Evolutionary conservation across 2,329 filamentous ascomycete species (phyloP), one percentile per base, ranked within the genome.

Genomic region (Ceratocystis diversiconidia): DNA sequence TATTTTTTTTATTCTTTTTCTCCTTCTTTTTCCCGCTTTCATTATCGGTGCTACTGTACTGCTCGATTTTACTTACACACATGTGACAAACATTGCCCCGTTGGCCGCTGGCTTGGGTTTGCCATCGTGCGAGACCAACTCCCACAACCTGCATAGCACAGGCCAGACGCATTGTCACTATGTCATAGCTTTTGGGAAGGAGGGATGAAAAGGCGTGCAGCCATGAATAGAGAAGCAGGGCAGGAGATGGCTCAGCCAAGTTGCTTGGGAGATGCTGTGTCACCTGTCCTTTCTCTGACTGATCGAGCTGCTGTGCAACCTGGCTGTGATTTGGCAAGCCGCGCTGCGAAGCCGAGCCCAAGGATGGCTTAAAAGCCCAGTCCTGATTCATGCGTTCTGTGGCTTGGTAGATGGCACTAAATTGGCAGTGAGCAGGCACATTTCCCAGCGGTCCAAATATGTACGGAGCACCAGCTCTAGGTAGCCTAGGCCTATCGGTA

Each of bases 401-500:
- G 25, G 25, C 48, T 52, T 52, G 48, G 19, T 15, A 52, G 19
- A 36, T 52, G 48, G 19, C 6, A 52, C 6, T 52, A 12, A 19
- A 10, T 25, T 52, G 48, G 15, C 48, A 28, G 48, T 4, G 19
- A 52, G 2, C 48, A 10, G 19, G 10, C 12, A 5, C 19, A 52
- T 52, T 12, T 52, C 1, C 19, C 48, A 8, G 19, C 25, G 19
- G 8, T 25, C 15, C 19, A 52, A 25, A 15, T 12, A 12, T 28
- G 48, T 52, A 22, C 22, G 3, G 7, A 50, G 85, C 82, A 17
- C 5, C 52, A 17, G 22, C 17, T n/a, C 10, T 7, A n/a, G 52
- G 28, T 10, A 32, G n/a, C 28, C 25, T 17, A n/a, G 15, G 12
- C 7, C 8, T 30, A 5, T 8, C 28, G 5, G 6, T 25, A 32